Base-by-base conservation (phyloP, 208 protist species). In the Leishmania mexicana region DNA sequence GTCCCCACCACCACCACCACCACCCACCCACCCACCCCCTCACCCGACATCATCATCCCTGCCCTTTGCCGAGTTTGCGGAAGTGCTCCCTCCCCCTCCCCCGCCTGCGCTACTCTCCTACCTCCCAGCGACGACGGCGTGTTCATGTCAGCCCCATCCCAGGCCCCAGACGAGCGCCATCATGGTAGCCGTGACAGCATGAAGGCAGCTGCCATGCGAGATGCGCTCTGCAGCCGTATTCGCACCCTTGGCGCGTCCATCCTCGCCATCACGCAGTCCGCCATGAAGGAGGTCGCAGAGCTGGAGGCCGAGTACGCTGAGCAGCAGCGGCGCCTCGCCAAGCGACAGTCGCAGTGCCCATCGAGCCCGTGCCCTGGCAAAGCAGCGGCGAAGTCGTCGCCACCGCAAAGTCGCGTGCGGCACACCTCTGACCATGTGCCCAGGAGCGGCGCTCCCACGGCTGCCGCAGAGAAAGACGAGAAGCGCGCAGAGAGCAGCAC, bases 181-280 rank as follows among this genome's bases (percentile, higher is more conserved):
- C 53, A 7, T 49, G 24, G 73, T 53, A 28, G 81, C 35, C 19
- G 35, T 65, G 31, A 60, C 68, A 78, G 65, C 49, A 35, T 42
- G 45, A 75, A 70, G 13, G 21, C 54, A 13, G 65, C 45, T 35
- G 79, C 67, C 60, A 62, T 75, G 45, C 85, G 81, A 1, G 85
- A 89, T 17, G 88, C 85, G 40, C 75, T 92, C 68, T 86, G 85
- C 51, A 79, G 58, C 35, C 88, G 88, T 71, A 92, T 92, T 76
- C 82, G 85, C 21, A 76, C 74, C 15, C 84, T 92, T 7, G 86
- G 86, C 5, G 68, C 40, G 17, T 76, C 87, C 10, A 89, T 92
- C 47, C 53, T 90, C 11, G 65, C 31, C 1, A 92, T 89, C 47
- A 85, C 84, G n/a, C 71, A 78, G 15, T 17, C 77, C n/a, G 79